phyloP scores from a whole-genome alignment of 2,329 filamentous ascomycete species.

The Exserohilum rostratum region DNA sequence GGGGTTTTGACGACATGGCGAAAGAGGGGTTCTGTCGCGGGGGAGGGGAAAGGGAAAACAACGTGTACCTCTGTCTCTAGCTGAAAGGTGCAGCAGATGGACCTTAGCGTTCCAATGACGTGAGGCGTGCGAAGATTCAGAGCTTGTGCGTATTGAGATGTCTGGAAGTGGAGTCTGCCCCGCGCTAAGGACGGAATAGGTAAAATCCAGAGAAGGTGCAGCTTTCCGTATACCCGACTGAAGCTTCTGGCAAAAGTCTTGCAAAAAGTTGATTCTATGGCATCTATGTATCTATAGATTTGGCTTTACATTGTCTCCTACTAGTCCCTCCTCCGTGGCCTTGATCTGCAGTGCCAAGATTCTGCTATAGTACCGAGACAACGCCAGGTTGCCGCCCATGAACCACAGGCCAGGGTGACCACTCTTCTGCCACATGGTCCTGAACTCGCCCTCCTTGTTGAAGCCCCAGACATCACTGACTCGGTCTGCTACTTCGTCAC shows the following conservation, averaged over 20 bases:
- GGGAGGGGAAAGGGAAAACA: not conserved
- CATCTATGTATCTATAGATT: constrained; percentile 2
- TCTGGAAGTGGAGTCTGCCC: constrained; percentile 8
- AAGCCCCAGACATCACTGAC: constrained; percentile 55
- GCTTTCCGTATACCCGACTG: not conserved
- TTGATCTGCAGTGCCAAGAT: constrained; percentile 57
- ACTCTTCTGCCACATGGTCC: constrained; percentile 49
- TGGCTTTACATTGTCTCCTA: not conserved
- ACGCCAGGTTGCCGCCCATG: constrained; percentile 52
- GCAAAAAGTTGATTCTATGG: not conserved
- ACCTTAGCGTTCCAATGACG: not conserved
- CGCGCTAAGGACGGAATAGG: constrained; percentile 13
- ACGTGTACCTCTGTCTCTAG: not conserved
- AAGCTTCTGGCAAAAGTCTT: not conserved
- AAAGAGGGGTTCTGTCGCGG: too few species aligned
- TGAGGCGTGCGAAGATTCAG: constrained; percentile 4
- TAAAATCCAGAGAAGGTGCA: constrained; percentile 2
- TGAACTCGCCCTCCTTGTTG: constrained; percentile 56
- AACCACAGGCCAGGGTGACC: constrained; percentile 52
- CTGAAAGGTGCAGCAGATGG: not conserved
- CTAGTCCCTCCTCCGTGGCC: constrained; percentile 43
- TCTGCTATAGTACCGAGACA: constrained; percentile 56
- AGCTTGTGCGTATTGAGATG: constrained; percentile 12
- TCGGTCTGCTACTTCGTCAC: constrained; percentile 48
- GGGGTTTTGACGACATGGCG: constrained; percentile 10